Conservation (phyloP, 371 early-diverging fungal genomes). For the Mucor piriformis region DNA sequence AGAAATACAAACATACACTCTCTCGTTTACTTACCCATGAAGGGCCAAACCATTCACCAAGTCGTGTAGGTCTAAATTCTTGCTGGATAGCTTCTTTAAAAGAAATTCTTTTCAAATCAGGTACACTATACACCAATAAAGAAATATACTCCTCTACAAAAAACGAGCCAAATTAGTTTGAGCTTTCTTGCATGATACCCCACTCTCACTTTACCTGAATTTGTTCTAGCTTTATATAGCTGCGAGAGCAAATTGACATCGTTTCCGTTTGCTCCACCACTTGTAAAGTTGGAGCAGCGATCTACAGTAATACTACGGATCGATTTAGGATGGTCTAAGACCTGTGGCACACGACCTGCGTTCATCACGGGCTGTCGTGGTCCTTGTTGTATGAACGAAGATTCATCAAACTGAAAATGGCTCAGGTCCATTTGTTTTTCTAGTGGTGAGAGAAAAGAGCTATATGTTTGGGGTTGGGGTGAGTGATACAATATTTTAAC, state of each 20-base stretch:
- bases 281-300: constrained; percentile 53
- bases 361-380: not conserved
- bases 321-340: constrained; percentile 40
- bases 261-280: constrained; percentile 51
- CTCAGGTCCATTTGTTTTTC: not conserved
- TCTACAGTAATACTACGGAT: constrained; percentile 51
- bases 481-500: too few species aligned
- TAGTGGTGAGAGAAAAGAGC: not conserved
- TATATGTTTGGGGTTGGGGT: too few species aligned
- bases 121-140: constrained; percentile 73
- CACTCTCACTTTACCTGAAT: constrained; percentile 27
- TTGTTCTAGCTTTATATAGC: constrained; percentile 50
- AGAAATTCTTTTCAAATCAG: constrained; percentile 76
- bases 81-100: constrained; percentile 85
- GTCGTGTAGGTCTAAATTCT: constrained; percentile 62
- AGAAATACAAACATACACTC: not conserved
- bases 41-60: constrained; percentile 83
- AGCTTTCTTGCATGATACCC: not conserved
- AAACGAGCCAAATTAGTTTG: not conserved
- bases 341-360: constrained; percentile 17
- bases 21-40: constrained; percentile 67
- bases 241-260: constrained; percentile 52
- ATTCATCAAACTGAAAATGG: not conserved
- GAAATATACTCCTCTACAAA: constrained; percentile 47
- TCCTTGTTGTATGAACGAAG: not conserved